These are phyloP conservation scores for Scheffersomyces coipomensis DNA, from an alignment of 805 yeast species.

Conservation along the genomic window DNA sequence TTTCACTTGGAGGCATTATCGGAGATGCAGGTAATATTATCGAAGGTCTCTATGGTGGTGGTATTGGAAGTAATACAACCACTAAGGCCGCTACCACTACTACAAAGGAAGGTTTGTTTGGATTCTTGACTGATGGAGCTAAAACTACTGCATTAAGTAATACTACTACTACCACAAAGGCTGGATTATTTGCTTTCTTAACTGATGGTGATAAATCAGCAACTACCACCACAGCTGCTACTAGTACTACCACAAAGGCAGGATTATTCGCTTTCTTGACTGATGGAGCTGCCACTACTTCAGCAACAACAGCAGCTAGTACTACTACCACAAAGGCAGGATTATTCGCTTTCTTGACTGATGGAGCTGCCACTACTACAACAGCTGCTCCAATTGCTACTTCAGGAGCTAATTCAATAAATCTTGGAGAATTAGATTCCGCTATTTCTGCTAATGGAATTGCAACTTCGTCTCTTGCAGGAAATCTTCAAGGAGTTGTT, in stretches of 20 bases:
- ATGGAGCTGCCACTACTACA: not conserved
- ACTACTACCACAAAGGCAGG: not conserved
- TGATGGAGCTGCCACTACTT: not conserved
- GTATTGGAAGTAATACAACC: not conserved
- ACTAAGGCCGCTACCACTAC: not conserved
- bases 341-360: no score
- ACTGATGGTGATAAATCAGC: no score
- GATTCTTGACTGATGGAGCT: not conserved
- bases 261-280: not conserved
- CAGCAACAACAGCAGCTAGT: not conserved
- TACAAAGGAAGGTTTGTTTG: not conserved
- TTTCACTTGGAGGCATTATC: slow-evolving; percentile 8
- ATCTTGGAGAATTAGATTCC: no score
- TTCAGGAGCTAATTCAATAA: no score
- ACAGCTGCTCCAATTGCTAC: not conserved
- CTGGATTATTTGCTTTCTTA: no score
- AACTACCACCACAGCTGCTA: not conserved
- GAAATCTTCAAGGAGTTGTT: not conserved
- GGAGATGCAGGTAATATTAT: slow-evolving; percentile 1
- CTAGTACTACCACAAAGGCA: slow-evolving; percentile 1
- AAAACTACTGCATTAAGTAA: not conserved
- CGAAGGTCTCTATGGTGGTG: not conserved
- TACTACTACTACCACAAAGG: not conserved
- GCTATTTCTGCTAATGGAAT: no score
- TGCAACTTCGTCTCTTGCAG: not conserved